Conservation (phyloP, 345 rosid genomes). For the Punica granatum region DNA sequence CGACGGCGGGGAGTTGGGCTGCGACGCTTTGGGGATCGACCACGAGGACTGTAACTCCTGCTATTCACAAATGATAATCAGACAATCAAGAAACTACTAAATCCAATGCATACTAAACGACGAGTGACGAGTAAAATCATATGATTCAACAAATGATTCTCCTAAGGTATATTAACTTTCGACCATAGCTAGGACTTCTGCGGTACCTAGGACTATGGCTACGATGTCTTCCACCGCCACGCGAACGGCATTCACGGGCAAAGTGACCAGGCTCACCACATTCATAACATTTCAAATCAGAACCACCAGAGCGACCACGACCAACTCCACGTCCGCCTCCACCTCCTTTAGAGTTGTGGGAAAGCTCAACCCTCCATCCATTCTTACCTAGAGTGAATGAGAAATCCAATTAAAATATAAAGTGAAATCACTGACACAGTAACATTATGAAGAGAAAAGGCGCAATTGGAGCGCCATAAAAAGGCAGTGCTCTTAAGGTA, state of each 20-base stretch:
- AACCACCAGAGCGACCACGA: constrained; percentile 20
- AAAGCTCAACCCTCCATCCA: constrained; percentile 21
- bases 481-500: too few species aligned
- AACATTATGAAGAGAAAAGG: background rate
- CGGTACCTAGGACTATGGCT: constrained; percentile 17
- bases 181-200: constrained; percentile 19
- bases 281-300: constrained; percentile 20
- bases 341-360: constrained; percentile 15
- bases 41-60: constrained; percentile 92
- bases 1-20: constrained; percentile 78
- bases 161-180: constrained; percentile 7
- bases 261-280: constrained; percentile 22
- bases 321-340: constrained; percentile 17
- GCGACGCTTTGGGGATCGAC: constrained; percentile 74
- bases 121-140: too few species aligned
- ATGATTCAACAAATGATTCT: background rate
- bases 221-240: constrained; percentile 16
- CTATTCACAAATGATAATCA: background rate
- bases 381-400: constrained; percentile 9
- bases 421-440: background rate
- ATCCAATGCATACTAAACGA: background rate
- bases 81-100: background rate
- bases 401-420: background rate
- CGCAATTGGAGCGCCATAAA: too few species aligned
- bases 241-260: constrained; percentile 18